A percentile compares a stretch with the other conserved stretches of the same genome.
Evolutionary conservation across 1,284 basidiomycete genomes (phyloP).

Genomic region (Ustilago hordei): DNA sequence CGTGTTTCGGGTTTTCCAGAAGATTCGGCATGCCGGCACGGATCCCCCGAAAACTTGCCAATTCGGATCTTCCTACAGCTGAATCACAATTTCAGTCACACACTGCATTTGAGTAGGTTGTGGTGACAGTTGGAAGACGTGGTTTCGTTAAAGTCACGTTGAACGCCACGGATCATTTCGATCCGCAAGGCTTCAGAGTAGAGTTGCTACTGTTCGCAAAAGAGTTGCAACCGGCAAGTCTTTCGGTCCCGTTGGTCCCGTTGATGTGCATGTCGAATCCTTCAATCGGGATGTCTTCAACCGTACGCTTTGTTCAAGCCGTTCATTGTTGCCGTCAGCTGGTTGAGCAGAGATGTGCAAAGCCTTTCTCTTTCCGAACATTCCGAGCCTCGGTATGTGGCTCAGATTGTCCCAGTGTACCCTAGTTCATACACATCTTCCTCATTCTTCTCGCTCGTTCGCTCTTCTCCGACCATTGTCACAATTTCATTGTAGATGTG

Average conservation of each 20-base stretch:
- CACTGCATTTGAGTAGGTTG: not conserved
- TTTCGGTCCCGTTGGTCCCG: not conserved
- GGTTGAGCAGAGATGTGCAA: not conserved
- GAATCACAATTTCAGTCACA: conserved; percentile 9
- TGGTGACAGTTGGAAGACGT: not conserved
- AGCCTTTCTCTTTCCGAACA: not conserved
- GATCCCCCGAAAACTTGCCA: not conserved
- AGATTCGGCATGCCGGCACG: not conserved
- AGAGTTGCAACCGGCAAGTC: not conserved
- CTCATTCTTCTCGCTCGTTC: not conserved
- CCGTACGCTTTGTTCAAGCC: not conserved
- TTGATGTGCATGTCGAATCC: not conserved
- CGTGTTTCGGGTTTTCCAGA: not conserved
- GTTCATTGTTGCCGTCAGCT: not conserved
- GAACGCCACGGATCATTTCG: not conserved
- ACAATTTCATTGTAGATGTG: not conserved
- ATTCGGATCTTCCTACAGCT: not conserved
- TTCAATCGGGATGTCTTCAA: too few relatives aligned
- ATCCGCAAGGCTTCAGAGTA: not conserved
- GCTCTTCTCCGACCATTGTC: not conserved
- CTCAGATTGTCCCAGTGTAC: not conserved
- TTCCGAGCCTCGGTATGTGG: not conserved
- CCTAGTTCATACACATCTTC: not conserved
- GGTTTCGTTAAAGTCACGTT: not conserved
- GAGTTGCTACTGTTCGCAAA: not conserved